Base-by-base conservation (phyloP, 352 stramenopile species). In the Phytophthora idaei region DNA sequence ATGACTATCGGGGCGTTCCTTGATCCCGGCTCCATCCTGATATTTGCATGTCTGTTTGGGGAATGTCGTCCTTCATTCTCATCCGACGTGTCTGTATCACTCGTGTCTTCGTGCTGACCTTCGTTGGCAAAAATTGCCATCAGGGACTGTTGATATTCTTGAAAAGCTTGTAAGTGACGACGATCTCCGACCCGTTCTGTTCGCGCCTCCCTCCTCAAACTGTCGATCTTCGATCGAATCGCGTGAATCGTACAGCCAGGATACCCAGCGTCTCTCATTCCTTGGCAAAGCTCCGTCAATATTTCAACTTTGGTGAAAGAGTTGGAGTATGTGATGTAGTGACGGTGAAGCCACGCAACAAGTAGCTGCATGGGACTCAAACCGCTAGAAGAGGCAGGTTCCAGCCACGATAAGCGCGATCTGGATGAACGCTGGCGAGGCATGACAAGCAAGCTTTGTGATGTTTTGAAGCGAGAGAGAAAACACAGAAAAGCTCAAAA, bases 141-240 rank as follows among this genome's bases (percentile, higher is more conserved):
- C 46, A 64, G 53, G 17, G 53, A 47, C 29, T 64, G 44, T 7
- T 64, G 53, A 29, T 47, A 69, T 9, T 57, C 28, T 37, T 62
- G 51, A 36, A 63, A 62, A 25, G 52, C 42, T 32, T 14, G 60
- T 5, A 44, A 69, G 14, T 68, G 61, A 21, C 45, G 53, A 41
- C 36, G 27, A 10, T 47, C 34, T 64, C 53, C 53, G 1, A 49
- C 28, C 5, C 41, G 44, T 63, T 68, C 45, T 39, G 8, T 17
- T 25, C 48, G 56, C 2, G 31, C 56, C n/a, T 71, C 63, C 15
- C 63, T 65, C 12, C 41, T 55, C 49, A 71, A 34, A 39, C 39
- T 32, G 14, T 61, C 32, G 25, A 70, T 70, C 39, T 61, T 70
- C 4, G 63, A 65, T 46, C 63, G 63, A 49, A 71, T 41, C 21